Evolutionary conservation across 2,329 filamentous ascomycete genomes (phyloP), one percentile per base, ranked within the genome.

Genomic region (Alternaria longipes): DNA sequence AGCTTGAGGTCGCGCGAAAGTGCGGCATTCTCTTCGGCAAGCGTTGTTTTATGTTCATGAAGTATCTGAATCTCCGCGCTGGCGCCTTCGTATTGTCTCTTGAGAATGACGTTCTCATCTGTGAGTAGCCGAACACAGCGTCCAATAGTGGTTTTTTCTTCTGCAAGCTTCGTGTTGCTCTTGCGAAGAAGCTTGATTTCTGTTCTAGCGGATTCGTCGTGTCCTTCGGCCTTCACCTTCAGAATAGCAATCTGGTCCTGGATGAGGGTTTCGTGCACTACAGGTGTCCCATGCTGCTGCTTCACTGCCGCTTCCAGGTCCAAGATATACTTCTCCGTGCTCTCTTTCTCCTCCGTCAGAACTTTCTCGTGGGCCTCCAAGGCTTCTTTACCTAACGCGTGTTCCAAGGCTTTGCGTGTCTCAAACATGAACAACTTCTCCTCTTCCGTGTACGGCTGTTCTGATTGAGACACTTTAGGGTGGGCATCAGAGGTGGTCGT

Each of bases 241-340:
- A 44, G 18, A 34, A 54, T 46, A 8, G 49, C 47, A 3, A 58
- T 32, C 24, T 58, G 40, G n/a, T 41, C 22, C 24, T 32, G 32
- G 7, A 46, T 32, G 2, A 58, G 41, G 32, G 20, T 4, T 1
- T 32, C 44, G 11, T 46, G 50, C 18, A 24, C 30, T 14, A 20
- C 9, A 1, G 41, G 24, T 12, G 42, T 45, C 16, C 34, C 24
- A 18, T 28, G n/a, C n/a, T 54, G 53, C 20, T 47, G 41, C 11
- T 45, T 54, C 8, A 46, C 56, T 22, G 50, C 49, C 44, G 45
- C 50, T 58, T 58, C 49, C 5, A 58, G 32, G 14, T 54, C 22
- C 9, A 41, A 32, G 24, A 58, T 58, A 20, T 58, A 58, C 32
- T 47, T 32, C 38, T 58, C 30, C 16, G 41, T 47, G 32, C 34